Conservation (phyloP, 805 yeast species). For the Jamesozyma rosinii region DNA sequence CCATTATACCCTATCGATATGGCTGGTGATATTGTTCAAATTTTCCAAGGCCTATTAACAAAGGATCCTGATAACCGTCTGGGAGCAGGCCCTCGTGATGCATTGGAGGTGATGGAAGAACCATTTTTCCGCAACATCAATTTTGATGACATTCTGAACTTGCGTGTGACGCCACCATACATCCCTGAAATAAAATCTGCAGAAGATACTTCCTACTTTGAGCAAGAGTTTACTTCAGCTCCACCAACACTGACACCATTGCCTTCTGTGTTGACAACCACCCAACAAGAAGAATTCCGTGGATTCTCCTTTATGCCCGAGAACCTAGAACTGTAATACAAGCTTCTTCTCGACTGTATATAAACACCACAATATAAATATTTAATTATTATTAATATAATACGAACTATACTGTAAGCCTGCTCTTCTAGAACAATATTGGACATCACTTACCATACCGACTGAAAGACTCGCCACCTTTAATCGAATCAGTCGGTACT, state of each 20-base stretch:
- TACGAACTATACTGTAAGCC: too few relatives aligned
- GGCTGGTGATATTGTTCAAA: constrained; percentile 94
- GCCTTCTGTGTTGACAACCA: constrained; percentile 72
- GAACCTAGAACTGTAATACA: constrained; percentile 33
- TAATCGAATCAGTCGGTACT: too few relatives aligned
- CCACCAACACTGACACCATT: constrained; percentile 93
- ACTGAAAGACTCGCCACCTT: too few relatives aligned
- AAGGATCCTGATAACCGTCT: constrained; percentile 79
- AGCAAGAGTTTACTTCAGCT: constrained; percentile 88
- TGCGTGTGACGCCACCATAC: constrained; percentile 78
- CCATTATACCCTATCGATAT: constrained; percentile 93
- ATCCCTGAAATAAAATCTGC: constrained; percentile 80
- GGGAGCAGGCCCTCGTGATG: constrained; percentile 84
- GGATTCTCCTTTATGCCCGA: constrained; percentile 88
- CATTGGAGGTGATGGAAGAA: constrained; percentile 89
- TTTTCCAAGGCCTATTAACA: constrained; percentile 81
- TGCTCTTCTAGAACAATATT: too few relatives aligned
- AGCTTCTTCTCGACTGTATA: too few relatives aligned
- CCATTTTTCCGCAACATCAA: constrained; percentile 84
- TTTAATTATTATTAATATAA: too few relatives aligned
- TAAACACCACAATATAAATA: too few relatives aligned
- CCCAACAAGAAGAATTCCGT: constrained; percentile 92
- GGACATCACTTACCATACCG: too few relatives aligned
- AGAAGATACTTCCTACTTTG: constrained; percentile 87
- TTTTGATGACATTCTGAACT: constrained; percentile 72